Conservation (phyloP, 228 moss, liverwort and hornwort species). For the Sphagnum fallax region DNA sequence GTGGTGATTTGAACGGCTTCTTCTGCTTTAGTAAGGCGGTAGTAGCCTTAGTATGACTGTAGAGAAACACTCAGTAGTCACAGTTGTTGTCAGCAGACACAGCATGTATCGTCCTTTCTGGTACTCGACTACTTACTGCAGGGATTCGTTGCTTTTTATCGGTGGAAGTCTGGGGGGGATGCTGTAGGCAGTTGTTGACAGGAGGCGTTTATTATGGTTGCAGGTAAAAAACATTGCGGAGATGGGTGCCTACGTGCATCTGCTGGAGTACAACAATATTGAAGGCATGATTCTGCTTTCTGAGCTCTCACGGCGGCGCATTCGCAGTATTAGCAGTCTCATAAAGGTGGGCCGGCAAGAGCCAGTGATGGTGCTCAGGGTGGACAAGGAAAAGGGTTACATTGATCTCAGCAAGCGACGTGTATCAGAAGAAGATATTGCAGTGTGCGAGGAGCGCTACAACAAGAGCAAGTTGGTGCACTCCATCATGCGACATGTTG, state of each 20-base stretch:
- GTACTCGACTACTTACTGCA: too few relatives aligned
- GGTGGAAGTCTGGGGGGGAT: not conserved
- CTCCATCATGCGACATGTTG: conserved; percentile 97
- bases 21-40: too few relatives aligned
- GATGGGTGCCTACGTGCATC: conserved; percentile 95
- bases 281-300: conserved; percentile 97
- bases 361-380: conserved; percentile 94
- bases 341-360: conserved; percentile 98
- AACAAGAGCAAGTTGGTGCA: conserved; percentile 98
- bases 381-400: conserved; percentile 96
- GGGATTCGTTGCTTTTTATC: too few relatives aligned
- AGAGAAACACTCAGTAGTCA: too few relatives aligned
- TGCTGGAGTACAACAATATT: conserved; percentile 91
- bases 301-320: conserved; percentile 84
- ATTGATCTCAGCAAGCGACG: conserved; percentile 98
- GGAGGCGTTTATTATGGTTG: conserved; percentile 1
- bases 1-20: too few relatives aligned
- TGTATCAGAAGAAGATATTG: conserved; percentile 90
- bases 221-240: conserved; percentile 96
- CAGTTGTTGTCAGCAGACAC: too few relatives aligned
- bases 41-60: too few relatives aligned
- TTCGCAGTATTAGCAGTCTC: conserved; percentile 94
- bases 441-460: conserved; percentile 79
- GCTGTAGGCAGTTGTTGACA: not conserved
- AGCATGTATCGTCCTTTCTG: too few relatives aligned